These are phyloP conservation scores for Leucocoprinus sp. DNA, from an alignment of 768 basidiomycete species.

Conservation along the genomic window DNA sequence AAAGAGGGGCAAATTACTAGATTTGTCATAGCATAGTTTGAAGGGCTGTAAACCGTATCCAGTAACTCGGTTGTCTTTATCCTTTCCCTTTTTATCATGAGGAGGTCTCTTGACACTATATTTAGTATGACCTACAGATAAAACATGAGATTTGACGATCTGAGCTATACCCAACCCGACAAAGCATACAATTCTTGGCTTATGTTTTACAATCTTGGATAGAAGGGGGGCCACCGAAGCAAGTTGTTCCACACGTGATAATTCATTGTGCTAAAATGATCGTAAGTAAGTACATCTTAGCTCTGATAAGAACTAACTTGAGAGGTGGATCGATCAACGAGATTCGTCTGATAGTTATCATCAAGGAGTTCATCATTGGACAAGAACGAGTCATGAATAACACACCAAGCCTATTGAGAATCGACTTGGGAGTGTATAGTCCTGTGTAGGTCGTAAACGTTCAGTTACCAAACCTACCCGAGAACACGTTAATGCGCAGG, in stretches of 20 bases:
- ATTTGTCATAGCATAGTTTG: conserved; percentile 34
- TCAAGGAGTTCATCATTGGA: neutral
- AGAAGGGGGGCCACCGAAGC: conserved; percentile 51
- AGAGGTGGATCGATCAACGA: conserved; percentile 61
- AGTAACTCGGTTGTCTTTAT: conserved; percentile 13
- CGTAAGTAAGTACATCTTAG: neutral
- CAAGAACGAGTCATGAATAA: neutral
- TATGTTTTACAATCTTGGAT: conserved; percentile 44
- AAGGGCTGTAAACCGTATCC: conserved; percentile 39
- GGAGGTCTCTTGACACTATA: too few relatives aligned
- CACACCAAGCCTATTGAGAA: conserved; percentile 64
- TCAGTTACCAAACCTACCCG: conserved; percentile 49
- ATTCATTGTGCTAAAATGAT: conserved; percentile 39
- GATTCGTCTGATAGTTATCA: conserved; percentile 50
- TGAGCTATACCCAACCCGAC: conserved; percentile 63
- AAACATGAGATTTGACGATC: conserved; percentile 22
- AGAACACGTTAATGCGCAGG: neutral
- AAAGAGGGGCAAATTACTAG: conserved; percentile 8
- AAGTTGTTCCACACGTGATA: conserved; percentile 43
- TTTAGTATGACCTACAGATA: conserved; percentile 13
- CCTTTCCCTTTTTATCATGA: neutral
- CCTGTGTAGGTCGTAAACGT: conserved; percentile 48
- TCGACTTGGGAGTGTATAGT: conserved; percentile 45
- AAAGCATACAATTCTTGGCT: conserved; percentile 67
- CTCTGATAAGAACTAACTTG: conserved; percentile 35